Conservation (phyloP, 192 early-diverging fungal species). For the Entophlyctis luteolus region DNA sequence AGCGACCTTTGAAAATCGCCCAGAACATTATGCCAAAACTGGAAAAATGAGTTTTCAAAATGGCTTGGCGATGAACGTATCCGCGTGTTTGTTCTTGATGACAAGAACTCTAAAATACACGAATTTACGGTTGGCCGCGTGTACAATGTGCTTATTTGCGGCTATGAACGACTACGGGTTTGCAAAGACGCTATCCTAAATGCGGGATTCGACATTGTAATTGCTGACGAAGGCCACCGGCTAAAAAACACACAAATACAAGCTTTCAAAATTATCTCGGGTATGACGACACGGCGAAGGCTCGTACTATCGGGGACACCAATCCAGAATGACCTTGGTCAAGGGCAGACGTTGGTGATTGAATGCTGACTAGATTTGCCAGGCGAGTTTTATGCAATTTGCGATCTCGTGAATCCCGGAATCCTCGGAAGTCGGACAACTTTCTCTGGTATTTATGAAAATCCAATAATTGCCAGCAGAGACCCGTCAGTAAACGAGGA, state of each 20-base stretch:
- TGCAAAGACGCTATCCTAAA: conserved; percentile 9
- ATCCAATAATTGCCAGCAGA: conserved; percentile 32
- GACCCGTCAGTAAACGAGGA: conserved; percentile 21
- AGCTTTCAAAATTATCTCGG: conserved; percentile 23
- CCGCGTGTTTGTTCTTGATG: conserved; percentile 12
- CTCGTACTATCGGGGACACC: conserved; percentile 52
- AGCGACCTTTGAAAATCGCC: background rate
- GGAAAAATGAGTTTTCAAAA: conserved; percentile 55
- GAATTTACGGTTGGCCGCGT: conserved; percentile 17
- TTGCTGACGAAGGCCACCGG: conserved; percentile 51
- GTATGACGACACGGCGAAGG: conserved; percentile 25
- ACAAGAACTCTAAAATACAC: background rate
- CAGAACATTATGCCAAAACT: conserved; percentile 39
- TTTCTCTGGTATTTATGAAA: conserved; percentile 40
- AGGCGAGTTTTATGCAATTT: conserved; percentile 66
- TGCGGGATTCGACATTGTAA: conserved; percentile 33
- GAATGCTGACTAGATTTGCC: too few relatives aligned
- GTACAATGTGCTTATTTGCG: conserved; percentile 22
- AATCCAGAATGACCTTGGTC: conserved; percentile 44
- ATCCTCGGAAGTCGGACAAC: conserved; percentile 27
- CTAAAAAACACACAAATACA: conserved; percentile 41
- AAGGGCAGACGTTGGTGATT: too few relatives aligned
- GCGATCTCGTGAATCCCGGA: conserved; percentile 74
- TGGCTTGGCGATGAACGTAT: conserved; percentile 52
- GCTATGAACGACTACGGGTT: conserved; percentile 28